These are phyloP conservation scores for Triangularia verruculosa DNA, from an alignment of 2,329 filamentous ascomycete genomes.

Conservation along the genomic window DNA sequence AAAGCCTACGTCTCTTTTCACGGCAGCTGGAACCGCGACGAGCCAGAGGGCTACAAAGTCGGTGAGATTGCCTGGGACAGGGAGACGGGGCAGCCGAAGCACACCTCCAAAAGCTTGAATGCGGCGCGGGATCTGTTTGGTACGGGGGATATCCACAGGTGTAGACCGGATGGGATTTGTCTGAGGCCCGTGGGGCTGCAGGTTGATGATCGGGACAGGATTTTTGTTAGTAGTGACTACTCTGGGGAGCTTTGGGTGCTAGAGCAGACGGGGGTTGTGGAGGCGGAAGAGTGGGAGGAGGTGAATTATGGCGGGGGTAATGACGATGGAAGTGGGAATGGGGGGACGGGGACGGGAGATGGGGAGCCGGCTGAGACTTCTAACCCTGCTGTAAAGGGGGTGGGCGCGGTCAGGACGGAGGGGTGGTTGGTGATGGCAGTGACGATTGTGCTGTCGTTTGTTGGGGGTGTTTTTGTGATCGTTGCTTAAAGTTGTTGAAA, in stretches of 20 bases:
- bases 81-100: conserved; percentile 39
- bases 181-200: conserved; percentile 62
- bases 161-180: conserved; percentile 48
- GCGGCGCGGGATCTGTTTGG: conserved; percentile 51
- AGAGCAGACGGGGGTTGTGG: conserved; percentile 23
- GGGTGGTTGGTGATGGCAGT: conserved; percentile 21
- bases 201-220: conserved; percentile 47
- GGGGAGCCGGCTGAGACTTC: conserved; percentile 4
- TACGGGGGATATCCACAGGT: conserved; percentile 51
- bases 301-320: not conserved
- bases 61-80: conserved; percentile 39
- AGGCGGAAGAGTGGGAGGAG: conserved; percentile 20
- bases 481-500: not conserved
- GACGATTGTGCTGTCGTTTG: conserved; percentile 21
- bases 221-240: conserved; percentile 62
- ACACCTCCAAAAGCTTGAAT: conserved; percentile 33
- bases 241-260: conserved; percentile 66
- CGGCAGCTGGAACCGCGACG: conserved; percentile 58
- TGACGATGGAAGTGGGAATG: conserved; percentile 6
- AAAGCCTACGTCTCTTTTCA: conserved; percentile 68
- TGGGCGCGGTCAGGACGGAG: conserved; percentile 9
- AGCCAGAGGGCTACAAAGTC: conserved; percentile 47
- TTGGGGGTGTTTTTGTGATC: conserved; percentile 21
- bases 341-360: not conserved
- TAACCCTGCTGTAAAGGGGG: not conserved